These are phyloP conservation scores for Vitis cinerea DNA, from an alignment of 164 flowering plant genomes.

Conservation along the genomic window DNA sequence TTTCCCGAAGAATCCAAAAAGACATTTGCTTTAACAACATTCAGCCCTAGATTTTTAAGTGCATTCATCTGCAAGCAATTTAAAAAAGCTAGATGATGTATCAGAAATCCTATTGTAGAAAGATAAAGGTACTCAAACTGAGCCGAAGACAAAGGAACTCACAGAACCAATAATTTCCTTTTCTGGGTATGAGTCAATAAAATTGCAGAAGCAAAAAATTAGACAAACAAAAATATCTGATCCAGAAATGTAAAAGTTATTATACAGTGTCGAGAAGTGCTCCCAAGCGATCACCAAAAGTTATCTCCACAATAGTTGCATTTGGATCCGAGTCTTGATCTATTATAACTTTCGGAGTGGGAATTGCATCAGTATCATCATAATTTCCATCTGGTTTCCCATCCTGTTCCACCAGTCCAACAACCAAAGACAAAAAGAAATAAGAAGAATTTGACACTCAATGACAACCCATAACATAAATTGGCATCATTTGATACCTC, in stretches of 20 bases:
- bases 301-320: slow-evolving; percentile 90
- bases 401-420: neutral
- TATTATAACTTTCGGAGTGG: slow-evolving; percentile 86
- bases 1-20: slow-evolving; percentile 95
- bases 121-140: neutral
- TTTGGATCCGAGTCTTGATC: slow-evolving; percentile 91
- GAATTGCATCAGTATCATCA: slow-evolving; percentile 61
- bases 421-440: neutral
- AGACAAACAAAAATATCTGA: neutral
- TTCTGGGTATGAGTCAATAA: too few species aligned
- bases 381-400: slow-evolving; percentile 60
- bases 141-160: neutral
- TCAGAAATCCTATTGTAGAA: neutral
- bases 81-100: neutral
- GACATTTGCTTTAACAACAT: slow-evolving; percentile 94
- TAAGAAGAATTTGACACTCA: neutral
- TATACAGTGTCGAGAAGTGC: slow-evolving; percentile 92
- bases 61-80: slow-evolving; percentile 79
- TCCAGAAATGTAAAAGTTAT: neutral
- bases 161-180: too few species aligned
- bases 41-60: slow-evolving; percentile 84
- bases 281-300: slow-evolving; percentile 97
- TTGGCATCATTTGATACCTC: slow-evolving; percentile 48
- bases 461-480: neutral
- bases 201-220: too few species aligned